Evolutionary conservation across 140 eudicot species (phyloP), one percentile per base, ranked within the genome.

Genomic region (Artemisia princeps): DNA sequence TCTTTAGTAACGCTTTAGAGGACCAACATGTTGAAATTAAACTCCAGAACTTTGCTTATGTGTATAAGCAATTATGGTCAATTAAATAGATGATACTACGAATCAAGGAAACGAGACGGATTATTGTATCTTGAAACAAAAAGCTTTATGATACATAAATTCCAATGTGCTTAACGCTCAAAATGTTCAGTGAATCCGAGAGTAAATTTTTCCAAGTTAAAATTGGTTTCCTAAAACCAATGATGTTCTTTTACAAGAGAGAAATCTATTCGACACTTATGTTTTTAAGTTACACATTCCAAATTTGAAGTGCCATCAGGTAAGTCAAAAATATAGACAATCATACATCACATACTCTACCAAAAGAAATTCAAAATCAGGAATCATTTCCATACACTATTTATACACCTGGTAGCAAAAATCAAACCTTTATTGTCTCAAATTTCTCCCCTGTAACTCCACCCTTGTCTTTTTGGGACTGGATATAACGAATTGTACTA

Each of bases 391-490:
- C 50, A 17, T 55, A 26, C 63, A 20, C 64, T 63, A 69, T 45
- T 49, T 68, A 60, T 37, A 76, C 71, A 69, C 20, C 28, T 45
- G 65, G 17, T 33, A 59, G n/a, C 10, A 12, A 55, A 62, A 70
- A 68, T 88, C 80, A 86, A 20, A 77, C 80, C 74, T 78, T 84
- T 22, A 94, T 84, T 33, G 84, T 69, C 72, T 84, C 86, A 22
- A 86, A 94, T 54, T 86, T 94, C 75, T 94, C 96, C 45, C 86
- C 91, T 46, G 84, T 85, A 13, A 94, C 84, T 52, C 99, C 99
- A 1, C 99, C 99, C 70, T 94, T 94, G 76, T 87, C 94, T 80
- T 94, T 94, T 61, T 88, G 99, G 76, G 88, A 88, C 82, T 88
- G 95, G 60, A 94, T 82, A 37, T 86, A 94, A 60, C 94, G 84